Evolutionary conservation across 179 eudicot genomes (phyloP).

Genomic region (Corrigiola litoralis): DNA sequence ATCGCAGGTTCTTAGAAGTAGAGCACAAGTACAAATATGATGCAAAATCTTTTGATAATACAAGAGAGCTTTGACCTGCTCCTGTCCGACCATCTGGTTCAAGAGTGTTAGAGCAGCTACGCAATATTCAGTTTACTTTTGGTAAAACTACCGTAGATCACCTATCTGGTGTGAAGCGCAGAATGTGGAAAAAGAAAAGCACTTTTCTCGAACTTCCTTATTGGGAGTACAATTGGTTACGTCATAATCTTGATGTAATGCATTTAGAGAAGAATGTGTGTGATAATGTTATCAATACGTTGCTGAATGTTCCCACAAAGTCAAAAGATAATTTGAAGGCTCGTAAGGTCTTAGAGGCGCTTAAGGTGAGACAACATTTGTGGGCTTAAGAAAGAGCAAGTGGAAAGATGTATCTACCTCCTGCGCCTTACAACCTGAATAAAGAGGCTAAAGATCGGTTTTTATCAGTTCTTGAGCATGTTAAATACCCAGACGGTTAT

Average conservation of each 20-base stretch:
- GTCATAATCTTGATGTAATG: slow-evolving; percentile 1
- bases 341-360: neutral
- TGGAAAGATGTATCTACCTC: neutral
- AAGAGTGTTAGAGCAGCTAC: neutral
- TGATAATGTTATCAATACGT: neutral
- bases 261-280: slow-evolving; percentile 14
- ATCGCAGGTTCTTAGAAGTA: neutral
- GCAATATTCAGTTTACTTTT: neutral
- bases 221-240: slow-evolving; percentile 3
- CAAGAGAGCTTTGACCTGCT: neutral
- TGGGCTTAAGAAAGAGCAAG: neutral
- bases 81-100: neutral
- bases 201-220: neutral
- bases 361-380: slow-evolving; percentile 3
- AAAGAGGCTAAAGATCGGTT: neutral
- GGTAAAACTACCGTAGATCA: neutral
- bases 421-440: neutral
- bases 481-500: slow-evolving; percentile 10
- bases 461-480: neutral
- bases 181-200: slow-evolving; percentile 1
- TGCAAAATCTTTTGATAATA: slow-evolving; percentile 5
- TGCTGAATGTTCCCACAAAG: neutral
- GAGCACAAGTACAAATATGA: neutral
- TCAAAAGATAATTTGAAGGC: slow-evolving; percentile 14
- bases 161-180: neutral